Evolutionary conservation across 805 yeast species (phyloP).

Genomic region (Torulaspora gathmanii): DNA sequence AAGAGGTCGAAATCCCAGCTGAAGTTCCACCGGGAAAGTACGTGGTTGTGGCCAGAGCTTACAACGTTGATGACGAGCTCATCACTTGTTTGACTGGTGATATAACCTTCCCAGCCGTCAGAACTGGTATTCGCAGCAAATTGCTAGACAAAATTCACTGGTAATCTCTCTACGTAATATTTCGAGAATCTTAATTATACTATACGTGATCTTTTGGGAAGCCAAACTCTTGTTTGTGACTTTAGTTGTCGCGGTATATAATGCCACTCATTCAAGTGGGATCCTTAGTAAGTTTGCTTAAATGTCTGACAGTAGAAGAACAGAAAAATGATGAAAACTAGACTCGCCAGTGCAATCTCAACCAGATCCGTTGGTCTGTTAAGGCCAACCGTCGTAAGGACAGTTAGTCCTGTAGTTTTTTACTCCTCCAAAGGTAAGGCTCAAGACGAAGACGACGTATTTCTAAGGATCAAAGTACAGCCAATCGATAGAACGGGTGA

Average conservation of each 20-base stretch:
- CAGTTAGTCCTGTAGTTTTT: background rate
- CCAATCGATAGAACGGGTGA: constrained; percentile 80
- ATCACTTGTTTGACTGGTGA: constrained; percentile 80
- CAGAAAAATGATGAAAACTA: background rate
- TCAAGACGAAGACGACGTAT: constrained; percentile 38
- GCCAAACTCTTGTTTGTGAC: background rate
- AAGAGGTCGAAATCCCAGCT: constrained; percentile 75
- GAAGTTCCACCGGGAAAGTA: constrained; percentile 96
- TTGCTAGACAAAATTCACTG: constrained; percentile 1
- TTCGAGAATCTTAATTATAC: background rate
- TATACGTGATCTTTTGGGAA: background rate
- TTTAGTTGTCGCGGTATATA: background rate
- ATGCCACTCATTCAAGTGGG: background rate
- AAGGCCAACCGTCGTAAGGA: background rate
- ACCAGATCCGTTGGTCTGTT: background rate
- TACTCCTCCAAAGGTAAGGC: constrained; percentile 8
- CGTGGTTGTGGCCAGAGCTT: constrained; percentile 83
- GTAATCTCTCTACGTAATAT: background rate
- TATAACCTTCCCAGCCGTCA: constrained; percentile 41
- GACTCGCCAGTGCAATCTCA: background rate
- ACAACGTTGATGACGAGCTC: constrained; percentile 72
- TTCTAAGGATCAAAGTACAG: constrained; percentile 56
- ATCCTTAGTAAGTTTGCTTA: background rate
- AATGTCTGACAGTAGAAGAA: background rate
- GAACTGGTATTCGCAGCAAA: background rate